Conservation (phyloP, 2,329 filamentous ascomycete genomes). For the Verticillium zaregamsianum region DNA sequence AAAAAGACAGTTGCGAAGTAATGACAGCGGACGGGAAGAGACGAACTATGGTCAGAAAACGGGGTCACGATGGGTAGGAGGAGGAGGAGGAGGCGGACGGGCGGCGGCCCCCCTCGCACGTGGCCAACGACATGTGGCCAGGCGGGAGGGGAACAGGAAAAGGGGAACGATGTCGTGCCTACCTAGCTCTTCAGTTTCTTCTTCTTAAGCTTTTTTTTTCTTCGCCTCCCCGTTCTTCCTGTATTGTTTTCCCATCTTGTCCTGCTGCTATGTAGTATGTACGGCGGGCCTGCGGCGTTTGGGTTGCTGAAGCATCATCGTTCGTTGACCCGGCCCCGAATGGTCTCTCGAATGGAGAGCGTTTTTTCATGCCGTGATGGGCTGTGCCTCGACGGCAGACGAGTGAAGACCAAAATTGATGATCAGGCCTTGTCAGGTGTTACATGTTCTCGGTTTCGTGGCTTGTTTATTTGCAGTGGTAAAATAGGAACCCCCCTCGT, state of each 20-base stretch:
- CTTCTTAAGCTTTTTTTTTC: slow-evolving; percentile 3
- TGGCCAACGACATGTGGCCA: neutral
- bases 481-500: too few species aligned
- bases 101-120: too few species aligned
- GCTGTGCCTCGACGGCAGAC: too few species aligned
- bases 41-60: neutral
- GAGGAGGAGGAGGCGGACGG: too few species aligned
- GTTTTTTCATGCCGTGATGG: neutral
- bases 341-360: too few species aligned
- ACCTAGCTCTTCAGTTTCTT: slow-evolving; percentile 1
- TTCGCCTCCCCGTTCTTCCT: neutral
- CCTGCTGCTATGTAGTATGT: neutral
- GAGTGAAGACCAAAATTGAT: neutral
- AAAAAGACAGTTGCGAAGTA: neutral
- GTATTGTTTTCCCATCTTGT: neutral
- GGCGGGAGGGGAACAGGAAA: neutral
- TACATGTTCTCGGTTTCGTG: neutral
- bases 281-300: neutral
- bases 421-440: neutral
- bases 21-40: neutral
- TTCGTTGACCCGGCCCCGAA: neutral
- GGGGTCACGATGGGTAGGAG: neutral
- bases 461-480: neutral
- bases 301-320: neutral
- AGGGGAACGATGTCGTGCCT: neutral